phyloP scores from a whole-genome alignment of 345 rosid genomes.

The Brassica nigra region DNA sequence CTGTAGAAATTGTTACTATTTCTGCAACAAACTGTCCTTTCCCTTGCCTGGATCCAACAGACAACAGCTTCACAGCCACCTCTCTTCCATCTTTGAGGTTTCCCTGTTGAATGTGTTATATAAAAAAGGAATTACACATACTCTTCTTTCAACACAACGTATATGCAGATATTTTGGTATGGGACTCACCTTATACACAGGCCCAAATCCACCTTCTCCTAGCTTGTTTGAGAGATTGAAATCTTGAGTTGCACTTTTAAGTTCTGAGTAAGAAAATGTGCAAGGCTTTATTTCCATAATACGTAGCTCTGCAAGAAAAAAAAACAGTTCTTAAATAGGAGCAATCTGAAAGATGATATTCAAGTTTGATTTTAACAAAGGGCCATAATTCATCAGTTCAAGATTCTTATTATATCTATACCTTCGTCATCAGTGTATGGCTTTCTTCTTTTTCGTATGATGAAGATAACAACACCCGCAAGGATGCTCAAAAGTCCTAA shows the following conservation, averaged over 20 bases:
- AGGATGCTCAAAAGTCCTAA: slow-evolving; percentile 39
- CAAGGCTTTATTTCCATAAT: slow-evolving; percentile 57
- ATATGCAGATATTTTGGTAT: background rate
- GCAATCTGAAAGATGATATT: background rate
- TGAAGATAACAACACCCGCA: slow-evolving; percentile 33
- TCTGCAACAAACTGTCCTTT: slow-evolving; percentile 68
- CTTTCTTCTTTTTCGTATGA: slow-evolving; percentile 45
- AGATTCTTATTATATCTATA: slow-evolving; percentile 30
- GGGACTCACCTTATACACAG: slow-evolving; percentile 57
- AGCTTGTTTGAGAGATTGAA: slow-evolving; percentile 61
- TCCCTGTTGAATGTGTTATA: slow-evolving; percentile 34
- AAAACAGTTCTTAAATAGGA: background rate
- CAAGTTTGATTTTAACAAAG: no score
- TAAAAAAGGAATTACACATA: background rate
- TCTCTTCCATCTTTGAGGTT: slow-evolving; percentile 43
- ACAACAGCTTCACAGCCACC: slow-evolving; percentile 65
- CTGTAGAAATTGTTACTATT: slow-evolving; percentile 49
- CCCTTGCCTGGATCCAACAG: slow-evolving; percentile 70
- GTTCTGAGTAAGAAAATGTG: slow-evolving; percentile 62
- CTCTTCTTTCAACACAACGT: background rate
- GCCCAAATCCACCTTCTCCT: slow-evolving; percentile 87
- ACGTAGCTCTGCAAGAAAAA: slow-evolving; percentile 50
- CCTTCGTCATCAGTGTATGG: slow-evolving; percentile 57
- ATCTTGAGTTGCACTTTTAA: slow-evolving; percentile 63
- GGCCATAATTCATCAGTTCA: background rate